Conservation (phyloP, 78 protist species). For the Dictyostelium intermedium region DNA sequence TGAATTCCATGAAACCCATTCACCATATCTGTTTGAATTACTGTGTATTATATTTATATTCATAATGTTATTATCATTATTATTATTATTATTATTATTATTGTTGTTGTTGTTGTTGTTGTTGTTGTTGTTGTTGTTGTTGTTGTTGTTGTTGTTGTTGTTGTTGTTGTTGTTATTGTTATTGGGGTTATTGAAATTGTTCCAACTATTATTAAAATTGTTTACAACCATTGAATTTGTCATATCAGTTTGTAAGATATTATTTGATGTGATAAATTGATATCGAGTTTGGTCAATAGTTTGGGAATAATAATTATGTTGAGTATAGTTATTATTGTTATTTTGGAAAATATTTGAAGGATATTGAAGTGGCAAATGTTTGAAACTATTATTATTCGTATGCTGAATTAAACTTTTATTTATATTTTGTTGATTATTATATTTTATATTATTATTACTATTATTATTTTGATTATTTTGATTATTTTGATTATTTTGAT, state of each 20-base stretch:
- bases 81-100: background rate
- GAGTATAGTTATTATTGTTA: too few relatives aligned
- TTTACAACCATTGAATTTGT: too few relatives aligned
- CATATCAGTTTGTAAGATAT: too few relatives aligned
- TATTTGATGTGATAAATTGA: too few relatives aligned
- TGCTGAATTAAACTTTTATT: background rate
- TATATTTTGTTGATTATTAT: background rate
- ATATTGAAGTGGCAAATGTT: background rate
- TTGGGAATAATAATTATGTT: too few relatives aligned
- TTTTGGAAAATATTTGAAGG: too few relatives aligned
- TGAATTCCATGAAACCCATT: constrained; percentile 47
- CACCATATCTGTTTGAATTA: background rate
- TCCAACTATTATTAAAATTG: too few relatives aligned
- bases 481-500: background rate
- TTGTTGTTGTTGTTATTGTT: background rate
- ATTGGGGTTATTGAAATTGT: background rate
- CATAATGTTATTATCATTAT: background rate
- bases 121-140: constrained; percentile 15
- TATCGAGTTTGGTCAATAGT: too few relatives aligned
- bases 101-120: background rate
- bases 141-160: background rate
- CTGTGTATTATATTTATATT: background rate
- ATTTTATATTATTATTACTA: background rate
- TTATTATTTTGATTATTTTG: background rate
- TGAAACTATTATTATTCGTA: too few relatives aligned